Conservation (phyloP, 345 rosid species). For the Euphorbia lathyris region DNA sequence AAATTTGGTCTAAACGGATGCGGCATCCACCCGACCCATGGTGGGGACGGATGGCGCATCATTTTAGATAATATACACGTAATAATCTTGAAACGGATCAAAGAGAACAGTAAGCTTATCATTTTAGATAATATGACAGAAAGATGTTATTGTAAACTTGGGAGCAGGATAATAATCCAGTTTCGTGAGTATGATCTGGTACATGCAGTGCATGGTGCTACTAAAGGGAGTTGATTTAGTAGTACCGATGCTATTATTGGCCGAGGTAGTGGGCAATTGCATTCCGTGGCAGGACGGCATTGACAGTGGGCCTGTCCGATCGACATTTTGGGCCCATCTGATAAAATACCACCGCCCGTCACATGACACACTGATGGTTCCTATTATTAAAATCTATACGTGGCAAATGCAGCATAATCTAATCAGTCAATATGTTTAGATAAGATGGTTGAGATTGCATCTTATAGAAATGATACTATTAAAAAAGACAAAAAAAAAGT, state of each 20-base stretch:
- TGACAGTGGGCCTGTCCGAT: constrained; percentile 12
- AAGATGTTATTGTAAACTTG: background rate
- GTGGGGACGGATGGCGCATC: too few relatives aligned
- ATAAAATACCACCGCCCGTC: constrained; percentile 39
- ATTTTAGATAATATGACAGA: background rate
- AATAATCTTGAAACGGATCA: too few relatives aligned
- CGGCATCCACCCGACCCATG: too few relatives aligned
- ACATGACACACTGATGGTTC: constrained; percentile 19
- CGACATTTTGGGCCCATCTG: constrained; percentile 1
- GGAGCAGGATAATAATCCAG: background rate
- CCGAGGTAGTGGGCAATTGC: background rate
- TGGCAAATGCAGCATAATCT: background rate
- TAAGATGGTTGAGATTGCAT: background rate
- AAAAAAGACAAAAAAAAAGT: too few relatives aligned
- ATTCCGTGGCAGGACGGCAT: constrained; percentile 1
- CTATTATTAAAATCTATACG: background rate
- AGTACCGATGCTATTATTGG: background rate
- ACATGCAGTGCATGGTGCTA: background rate
- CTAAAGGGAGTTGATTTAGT: background rate
- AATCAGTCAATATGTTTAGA: background rate
- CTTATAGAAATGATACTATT: background rate
- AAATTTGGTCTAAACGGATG: too few relatives aligned
- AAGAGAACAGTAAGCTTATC: background rate
- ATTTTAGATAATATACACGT: too few relatives aligned
- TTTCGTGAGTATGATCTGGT: background rate